phyloP scores from a whole-genome alignment of 345 rosid genomes.

The Combretum micranthum region DNA sequence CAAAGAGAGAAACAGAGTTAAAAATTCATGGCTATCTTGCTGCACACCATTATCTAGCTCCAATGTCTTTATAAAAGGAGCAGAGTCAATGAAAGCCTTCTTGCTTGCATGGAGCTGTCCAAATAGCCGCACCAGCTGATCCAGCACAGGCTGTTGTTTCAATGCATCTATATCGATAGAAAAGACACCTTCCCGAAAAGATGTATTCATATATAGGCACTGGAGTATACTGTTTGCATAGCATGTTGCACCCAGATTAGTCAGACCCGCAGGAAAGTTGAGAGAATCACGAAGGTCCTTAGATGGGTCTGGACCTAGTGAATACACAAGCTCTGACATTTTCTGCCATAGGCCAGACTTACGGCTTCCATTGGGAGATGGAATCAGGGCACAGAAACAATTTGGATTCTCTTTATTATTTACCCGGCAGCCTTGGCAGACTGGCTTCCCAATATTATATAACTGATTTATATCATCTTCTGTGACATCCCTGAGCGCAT shows the following conservation, averaged over 20 bases:
- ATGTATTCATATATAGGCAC: conserved; percentile 78
- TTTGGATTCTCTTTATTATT: conserved; percentile 91
- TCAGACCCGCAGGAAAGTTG: conserved; percentile 79
- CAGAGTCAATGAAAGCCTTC: conserved; percentile 81
- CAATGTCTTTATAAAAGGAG: conserved; percentile 82
- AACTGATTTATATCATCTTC: conserved; percentile 59
- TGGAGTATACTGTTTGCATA: conserved; percentile 98
- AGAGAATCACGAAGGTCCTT: conserved; percentile 59
- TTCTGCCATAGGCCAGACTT: conserved; percentile 96
- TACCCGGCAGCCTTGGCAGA: conserved; percentile 92
- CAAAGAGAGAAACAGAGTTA: conserved; percentile 84
- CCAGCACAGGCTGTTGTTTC: conserved; percentile 69
- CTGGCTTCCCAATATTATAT: conserved; percentile 64
- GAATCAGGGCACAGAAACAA: conserved; percentile 83
- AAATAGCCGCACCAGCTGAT: conserved; percentile 85
- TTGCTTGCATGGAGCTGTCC: conserved; percentile 78
- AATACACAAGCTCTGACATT: conserved; percentile 50
- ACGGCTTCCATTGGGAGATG: conserved; percentile 75
- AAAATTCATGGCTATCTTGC: conserved; percentile 96
- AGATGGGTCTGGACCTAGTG: conserved; percentile 66
- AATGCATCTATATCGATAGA: conserved; percentile 69
- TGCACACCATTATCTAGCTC: conserved; percentile 94
- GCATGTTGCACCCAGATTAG: conserved; percentile 94
- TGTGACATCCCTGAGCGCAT: conserved; percentile 48
- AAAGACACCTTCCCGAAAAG: conserved; percentile 75